phyloP scores from a whole-genome alignment of 2,329 filamentous ascomycete genomes.

The Beauveria caledonica region DNA sequence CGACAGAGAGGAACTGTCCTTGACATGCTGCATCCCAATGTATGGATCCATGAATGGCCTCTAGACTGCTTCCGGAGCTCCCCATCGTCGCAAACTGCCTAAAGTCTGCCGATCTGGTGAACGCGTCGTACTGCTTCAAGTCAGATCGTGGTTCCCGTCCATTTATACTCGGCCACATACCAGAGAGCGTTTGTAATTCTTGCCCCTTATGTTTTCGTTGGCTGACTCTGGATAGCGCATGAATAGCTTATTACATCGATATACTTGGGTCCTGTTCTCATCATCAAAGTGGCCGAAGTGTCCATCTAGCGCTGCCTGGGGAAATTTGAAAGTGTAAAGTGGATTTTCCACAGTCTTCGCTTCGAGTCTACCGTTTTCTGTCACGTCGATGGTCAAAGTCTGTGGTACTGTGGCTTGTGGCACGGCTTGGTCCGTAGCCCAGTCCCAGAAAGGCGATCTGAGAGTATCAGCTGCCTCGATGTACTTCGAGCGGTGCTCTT shows the following conservation, averaged over 20 bases:
- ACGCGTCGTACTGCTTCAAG: conserved; percentile 31
- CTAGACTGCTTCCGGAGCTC: conserved; percentile 30
- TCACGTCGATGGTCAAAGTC: conserved; percentile 32
- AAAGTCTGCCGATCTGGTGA: conserved; percentile 30
- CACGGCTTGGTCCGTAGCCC: conserved; percentile 35
- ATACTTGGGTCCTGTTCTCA: conserved; percentile 27
- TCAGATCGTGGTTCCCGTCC: not conserved
- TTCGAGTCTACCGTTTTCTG: conserved; percentile 25
- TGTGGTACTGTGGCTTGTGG: conserved; percentile 31
- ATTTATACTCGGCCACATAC: conserved; percentile 22
- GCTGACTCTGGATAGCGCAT: conserved; percentile 31
- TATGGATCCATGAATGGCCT: conserved; percentile 35
- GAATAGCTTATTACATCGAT: conserved; percentile 28
- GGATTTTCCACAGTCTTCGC: conserved; percentile 39
- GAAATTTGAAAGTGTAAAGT: conserved; percentile 43
- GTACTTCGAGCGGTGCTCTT: conserved; percentile 28
- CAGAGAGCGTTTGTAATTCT: conserved; percentile 32
- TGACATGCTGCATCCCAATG: conserved; percentile 34
- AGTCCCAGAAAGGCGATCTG: conserved; percentile 48
- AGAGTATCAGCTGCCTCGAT: conserved; percentile 36
- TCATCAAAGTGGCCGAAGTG: conserved; percentile 28
- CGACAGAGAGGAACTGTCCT: conserved; percentile 31
- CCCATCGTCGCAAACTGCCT: conserved; percentile 27
- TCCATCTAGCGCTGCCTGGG: conserved; percentile 27
- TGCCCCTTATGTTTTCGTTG: conserved; percentile 24